Evolutionary conservation across 805 yeast species (phyloP).

Genomic region (Danielia oregonensis): DNA sequence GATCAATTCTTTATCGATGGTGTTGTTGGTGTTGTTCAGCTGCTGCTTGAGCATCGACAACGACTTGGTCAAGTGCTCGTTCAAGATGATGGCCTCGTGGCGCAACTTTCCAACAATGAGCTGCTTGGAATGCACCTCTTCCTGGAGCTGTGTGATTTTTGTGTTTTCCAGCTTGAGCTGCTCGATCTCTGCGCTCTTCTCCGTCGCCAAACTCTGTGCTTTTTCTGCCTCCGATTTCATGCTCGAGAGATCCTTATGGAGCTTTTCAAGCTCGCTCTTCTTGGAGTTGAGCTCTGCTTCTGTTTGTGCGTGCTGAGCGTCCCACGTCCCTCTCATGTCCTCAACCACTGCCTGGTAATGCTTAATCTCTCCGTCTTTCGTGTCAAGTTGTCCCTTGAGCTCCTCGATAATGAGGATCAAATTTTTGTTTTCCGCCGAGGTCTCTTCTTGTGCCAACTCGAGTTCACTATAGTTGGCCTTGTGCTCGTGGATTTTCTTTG

Average conservation of each 20-base stretch:
- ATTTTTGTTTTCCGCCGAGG: conserved; percentile 39
- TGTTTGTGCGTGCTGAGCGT: conserved; percentile 1
- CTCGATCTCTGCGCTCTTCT: conserved; percentile 5
- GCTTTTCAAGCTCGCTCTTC: conserved; percentile 6
- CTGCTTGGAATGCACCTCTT: conserved; percentile 58
- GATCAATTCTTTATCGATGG: conserved; percentile 83
- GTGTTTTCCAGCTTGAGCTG: conserved; percentile 16
- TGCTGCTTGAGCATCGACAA: conserved; percentile 77
- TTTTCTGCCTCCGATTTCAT: not conserved
- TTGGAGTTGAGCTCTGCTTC: conserved; percentile 8
- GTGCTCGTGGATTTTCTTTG: conserved; percentile 38
- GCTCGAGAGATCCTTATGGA: not conserved
- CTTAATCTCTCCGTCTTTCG: conserved; percentile 22
- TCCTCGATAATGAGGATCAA: conserved; percentile 41
- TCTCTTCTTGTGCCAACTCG: conserved; percentile 34
- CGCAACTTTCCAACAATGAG: conserved; percentile 83
- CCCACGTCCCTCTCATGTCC: conserved; percentile 6
- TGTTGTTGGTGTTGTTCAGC: conserved; percentile 54
- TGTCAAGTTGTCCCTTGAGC: conserved; percentile 37
- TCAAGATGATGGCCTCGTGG: conserved; percentile 89
- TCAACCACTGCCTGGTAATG: conserved; percentile 3
- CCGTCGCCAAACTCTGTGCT: not conserved
- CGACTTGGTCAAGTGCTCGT: conserved; percentile 95
- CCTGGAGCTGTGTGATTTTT: conserved; percentile 47
- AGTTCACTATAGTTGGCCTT: conserved; percentile 40